Evolutionary conservation across 495 filamentous ascomycete genomes (phyloP).

Genomic region (Usnea hakonensis): DNA sequence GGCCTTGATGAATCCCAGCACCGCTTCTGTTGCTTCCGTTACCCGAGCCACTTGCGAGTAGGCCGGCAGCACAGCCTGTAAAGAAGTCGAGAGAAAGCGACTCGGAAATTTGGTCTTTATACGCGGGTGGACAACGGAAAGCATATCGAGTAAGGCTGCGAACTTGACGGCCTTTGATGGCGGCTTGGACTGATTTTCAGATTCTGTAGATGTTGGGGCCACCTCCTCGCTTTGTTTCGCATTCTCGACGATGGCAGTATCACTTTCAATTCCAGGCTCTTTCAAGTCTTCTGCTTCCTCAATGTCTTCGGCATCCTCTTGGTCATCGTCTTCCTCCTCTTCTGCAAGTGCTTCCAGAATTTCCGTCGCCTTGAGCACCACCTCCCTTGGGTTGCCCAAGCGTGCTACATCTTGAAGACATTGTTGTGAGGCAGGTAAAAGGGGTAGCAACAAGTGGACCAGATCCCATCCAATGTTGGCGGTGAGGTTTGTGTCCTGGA

Average conservation of each 20-base stretch:
- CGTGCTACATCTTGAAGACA: slow-evolving; percentile 74
- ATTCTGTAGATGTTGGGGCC: not conserved
- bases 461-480: slow-evolving; percentile 95
- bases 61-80: slow-evolving; percentile 64
- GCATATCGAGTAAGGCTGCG: slow-evolving; percentile 67
- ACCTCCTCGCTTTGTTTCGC: not conserved
- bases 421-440: slow-evolving; percentile 59
- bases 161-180: slow-evolving; percentile 45
- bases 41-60: slow-evolving; percentile 45
- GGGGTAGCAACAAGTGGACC: slow-evolving; percentile 73
- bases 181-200: slow-evolving; percentile 12
- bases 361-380: slow-evolving; percentile 82
- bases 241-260: not conserved
- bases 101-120: slow-evolving; percentile 89
- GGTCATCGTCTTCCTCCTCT: slow-evolving; percentile 42
- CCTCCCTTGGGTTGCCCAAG: slow-evolving; percentile 86
- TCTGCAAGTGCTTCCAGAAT: slow-evolving; percentile 52
- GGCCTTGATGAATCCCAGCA: slow-evolving; percentile 67
- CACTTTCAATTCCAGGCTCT: slow-evolving; percentile 27
- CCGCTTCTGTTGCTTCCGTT: slow-evolving; percentile 61
- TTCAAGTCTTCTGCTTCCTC: slow-evolving; percentile 13
- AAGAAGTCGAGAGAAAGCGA: slow-evolving; percentile 82
- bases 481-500: slow-evolving; percentile 77
- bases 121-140: slow-evolving; percentile 75
- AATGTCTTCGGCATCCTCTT: slow-evolving; percentile 18